Evolutionary conservation across 352 stramenopile genomes (phyloP).

Genomic region (Phytophthora vignae): DNA sequence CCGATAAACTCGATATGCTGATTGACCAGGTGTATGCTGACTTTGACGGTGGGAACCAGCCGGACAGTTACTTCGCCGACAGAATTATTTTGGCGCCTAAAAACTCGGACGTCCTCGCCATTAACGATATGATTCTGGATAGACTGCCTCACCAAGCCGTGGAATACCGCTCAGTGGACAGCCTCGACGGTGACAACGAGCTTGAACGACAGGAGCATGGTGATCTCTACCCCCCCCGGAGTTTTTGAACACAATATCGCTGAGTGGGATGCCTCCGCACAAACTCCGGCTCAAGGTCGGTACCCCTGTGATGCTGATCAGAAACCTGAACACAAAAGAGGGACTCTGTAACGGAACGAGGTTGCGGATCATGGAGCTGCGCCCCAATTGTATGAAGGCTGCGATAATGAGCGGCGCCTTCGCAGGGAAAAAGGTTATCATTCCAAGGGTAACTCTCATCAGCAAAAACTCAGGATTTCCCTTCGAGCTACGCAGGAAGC

Average conservation of each 20-base stretch:
- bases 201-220: conserved; percentile 5
- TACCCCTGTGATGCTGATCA: not conserved
- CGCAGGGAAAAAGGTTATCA: not conserved
- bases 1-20: too few species aligned
- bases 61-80: too few species aligned
- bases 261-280: conserved; percentile 14
- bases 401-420: conserved; percentile 1
- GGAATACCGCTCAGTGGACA: too few species aligned
- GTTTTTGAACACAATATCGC: conserved; percentile 2
- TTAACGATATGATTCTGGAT: too few species aligned
- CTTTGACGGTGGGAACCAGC: too few species aligned
- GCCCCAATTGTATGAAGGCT: not conserved
- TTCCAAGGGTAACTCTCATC: too few species aligned
- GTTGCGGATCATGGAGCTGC: not conserved
- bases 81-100: too few species aligned
- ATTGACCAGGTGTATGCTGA: too few species aligned
- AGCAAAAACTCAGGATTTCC: too few species aligned
- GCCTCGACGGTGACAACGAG: not conserved
- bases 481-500: too few species aligned
- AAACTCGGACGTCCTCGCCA: too few species aligned
- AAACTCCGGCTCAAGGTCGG: conserved; percentile 3
- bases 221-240: not conserved
- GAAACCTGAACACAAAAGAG: conserved; percentile 8
- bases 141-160: too few species aligned
- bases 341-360: conserved; percentile 11